Percentiles rank a stretch among this genome's conserved stretches.
These are phyloP conservation scores for Echeveria elegans DNA, from an alignment of 164 flowering plant genomes.

Conservation along the genomic window DNA sequence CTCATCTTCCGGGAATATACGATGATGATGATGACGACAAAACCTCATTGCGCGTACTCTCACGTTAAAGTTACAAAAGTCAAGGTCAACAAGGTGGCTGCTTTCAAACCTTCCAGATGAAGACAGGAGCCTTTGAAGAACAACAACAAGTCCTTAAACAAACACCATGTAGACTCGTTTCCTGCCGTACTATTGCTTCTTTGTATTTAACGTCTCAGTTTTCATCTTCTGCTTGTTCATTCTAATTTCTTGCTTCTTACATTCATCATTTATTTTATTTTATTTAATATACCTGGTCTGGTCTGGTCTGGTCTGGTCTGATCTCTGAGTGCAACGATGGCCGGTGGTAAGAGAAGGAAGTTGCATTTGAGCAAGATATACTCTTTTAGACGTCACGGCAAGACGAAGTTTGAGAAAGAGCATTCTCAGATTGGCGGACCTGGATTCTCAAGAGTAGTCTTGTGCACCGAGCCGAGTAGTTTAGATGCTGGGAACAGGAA, in stretches of 20 bases:
- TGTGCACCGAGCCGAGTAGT: conserved; percentile 37
- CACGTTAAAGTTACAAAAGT: neutral
- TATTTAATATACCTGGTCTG: neutral
- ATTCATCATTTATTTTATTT: neutral
- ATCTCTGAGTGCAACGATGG: too few species aligned
- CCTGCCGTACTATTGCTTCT: too few species aligned
- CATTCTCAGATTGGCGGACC: conserved; percentile 51
- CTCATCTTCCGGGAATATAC: neutral
- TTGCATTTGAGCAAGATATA: conserved; percentile 54
- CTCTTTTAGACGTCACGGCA: conserved; percentile 35
- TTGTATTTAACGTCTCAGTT: neutral
- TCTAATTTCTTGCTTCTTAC: neutral
- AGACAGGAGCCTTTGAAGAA: neutral
- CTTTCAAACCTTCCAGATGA: conserved; percentile 5
- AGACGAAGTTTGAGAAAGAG: conserved; percentile 31
- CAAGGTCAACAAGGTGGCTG: neutral
- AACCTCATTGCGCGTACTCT: neutral
- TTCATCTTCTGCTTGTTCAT: neutral
- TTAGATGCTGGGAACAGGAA: conserved; percentile 27
- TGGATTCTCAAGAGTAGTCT: conserved; percentile 57
- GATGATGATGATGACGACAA: neutral
- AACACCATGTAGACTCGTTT: neutral
- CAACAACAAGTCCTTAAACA: neutral
- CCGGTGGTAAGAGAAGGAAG: conserved; percentile 26
- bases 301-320: too few species aligned